Evolutionary conservation across 768 basidiomycete genomes (phyloP).

Genomic region (Lactarius hatsudake): DNA sequence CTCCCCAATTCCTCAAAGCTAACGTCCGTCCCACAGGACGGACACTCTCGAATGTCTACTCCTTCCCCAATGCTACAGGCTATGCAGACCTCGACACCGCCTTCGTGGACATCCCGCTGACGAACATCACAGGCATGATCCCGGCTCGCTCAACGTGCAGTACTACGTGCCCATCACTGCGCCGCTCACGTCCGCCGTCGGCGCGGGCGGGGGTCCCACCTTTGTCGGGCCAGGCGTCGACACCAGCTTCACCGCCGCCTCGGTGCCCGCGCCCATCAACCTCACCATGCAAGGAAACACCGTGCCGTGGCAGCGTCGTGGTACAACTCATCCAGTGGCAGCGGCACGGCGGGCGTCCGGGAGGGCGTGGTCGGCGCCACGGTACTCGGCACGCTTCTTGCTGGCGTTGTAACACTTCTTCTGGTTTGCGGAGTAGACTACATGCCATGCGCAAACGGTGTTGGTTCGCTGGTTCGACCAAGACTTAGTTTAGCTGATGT

Average conservation of each 20-base stretch:
- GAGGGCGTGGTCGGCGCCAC: background rate
- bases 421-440: background rate
- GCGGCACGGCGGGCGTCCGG: background rate
- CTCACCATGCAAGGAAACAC: conserved; percentile 31
- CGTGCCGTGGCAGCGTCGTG: conserved; percentile 25
- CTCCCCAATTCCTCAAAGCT: too few species aligned
- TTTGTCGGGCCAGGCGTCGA: conserved; percentile 32
- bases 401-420: background rate
- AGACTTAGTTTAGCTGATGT: too few species aligned
- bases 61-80: too few species aligned
- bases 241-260: conserved; percentile 33
- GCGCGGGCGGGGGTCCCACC: conserved; percentile 38
- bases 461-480: too few species aligned
- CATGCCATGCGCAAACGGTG: background rate
- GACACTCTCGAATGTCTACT: too few species aligned
- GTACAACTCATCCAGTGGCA: too few species aligned
- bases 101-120: conserved; percentile 23
- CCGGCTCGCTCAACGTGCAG: conserved; percentile 43
- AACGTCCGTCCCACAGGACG: too few species aligned
- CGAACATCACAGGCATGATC: conserved; percentile 43
- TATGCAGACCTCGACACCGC: too few species aligned
- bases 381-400: background rate
- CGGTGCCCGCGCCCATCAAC: background rate
- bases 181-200: too few species aligned
- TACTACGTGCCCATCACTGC: conserved; percentile 28